Conservation (phyloP, 108 stramenopile species). For the Mediolabrus comicus region DNA sequence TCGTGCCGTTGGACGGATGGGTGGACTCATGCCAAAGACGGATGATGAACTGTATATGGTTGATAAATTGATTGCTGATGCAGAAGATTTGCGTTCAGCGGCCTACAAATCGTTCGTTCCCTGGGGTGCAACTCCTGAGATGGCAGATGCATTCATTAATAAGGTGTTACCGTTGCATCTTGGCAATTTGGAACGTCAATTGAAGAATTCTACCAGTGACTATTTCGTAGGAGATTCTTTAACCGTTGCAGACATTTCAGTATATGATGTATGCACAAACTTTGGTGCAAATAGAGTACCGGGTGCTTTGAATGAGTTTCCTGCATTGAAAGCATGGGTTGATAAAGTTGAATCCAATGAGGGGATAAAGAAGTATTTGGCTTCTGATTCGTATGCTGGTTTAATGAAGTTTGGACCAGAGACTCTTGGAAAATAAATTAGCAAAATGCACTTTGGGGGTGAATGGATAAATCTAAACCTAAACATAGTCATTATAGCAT, state of each 20-base stretch:
- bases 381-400: constrained; percentile 14
- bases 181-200: constrained; percentile 40
- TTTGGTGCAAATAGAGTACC: constrained; percentile 24
- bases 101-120: constrained; percentile 24
- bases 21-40: constrained; percentile 15
- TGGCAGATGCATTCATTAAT: constrained; percentile 18
- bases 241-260: constrained; percentile 35
- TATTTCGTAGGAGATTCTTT: constrained; percentile 25
- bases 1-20: constrained; percentile 31
- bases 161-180: constrained; percentile 31
- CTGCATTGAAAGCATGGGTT: constrained; percentile 20
- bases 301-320: constrained; percentile 7
- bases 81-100: constrained; percentile 26
- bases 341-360: constrained; percentile 18
- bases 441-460: neutral
- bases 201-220: constrained; percentile 16
- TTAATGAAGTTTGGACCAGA: constrained; percentile 28
- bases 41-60: constrained; percentile 15
- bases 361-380: constrained; percentile 23
- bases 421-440: constrained; percentile 13
- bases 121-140: constrained; percentile 31
- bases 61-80: constrained; percentile 37
- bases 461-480: neutral
- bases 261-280: constrained; percentile 33
- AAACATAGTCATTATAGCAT: too few species aligned